Percentiles rank a stretch among this genome's conserved stretches.
Evolutionary conservation across 768 basidiomycete species (phyloP).

Genomic region (Boletus pseudopeckii): DNA sequence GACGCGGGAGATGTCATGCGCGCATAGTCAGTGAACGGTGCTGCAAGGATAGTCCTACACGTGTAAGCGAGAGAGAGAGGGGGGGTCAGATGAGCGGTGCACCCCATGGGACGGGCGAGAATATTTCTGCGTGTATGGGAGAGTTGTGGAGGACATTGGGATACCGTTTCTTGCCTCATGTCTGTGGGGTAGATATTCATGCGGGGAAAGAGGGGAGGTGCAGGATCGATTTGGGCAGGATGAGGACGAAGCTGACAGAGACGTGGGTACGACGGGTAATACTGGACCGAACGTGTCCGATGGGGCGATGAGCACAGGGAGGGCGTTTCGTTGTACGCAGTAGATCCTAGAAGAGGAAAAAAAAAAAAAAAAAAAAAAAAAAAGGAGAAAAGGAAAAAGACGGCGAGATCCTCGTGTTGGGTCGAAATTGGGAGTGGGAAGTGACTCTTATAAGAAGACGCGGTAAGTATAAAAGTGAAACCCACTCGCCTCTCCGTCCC

Average conservation of each 20-base stretch:
- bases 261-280: neutral
- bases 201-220: conserved; percentile 22
- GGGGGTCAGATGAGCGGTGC: neutral
- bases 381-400: too few relatives aligned
- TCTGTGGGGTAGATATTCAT: conserved; percentile 22
- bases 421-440: too few relatives aligned
- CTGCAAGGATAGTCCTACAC: neutral
- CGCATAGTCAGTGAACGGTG: too few relatives aligned
- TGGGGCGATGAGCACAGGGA: too few relatives aligned
- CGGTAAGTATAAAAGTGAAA: conserved; percentile 17
- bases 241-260: neutral
- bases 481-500: conserved; percentile 7
- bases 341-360: too few relatives aligned
- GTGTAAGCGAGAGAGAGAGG: neutral
- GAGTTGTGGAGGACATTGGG: neutral
- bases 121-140: neutral
- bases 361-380: too few relatives aligned
- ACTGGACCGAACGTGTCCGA: neutral
- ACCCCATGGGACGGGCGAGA: neutral
- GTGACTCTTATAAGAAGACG: neutral
- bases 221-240: too few relatives aligned
- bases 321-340: too few relatives aligned
- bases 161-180: conserved; percentile 8
- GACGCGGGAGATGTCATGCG: neutral
- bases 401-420: neutral